Percentiles rank a stretch among this genome's conserved stretches.
These are phyloP conservation scores for Skeletonema grethae DNA, from an alignment of 108 stramenopile species.

Conservation along the genomic window DNA sequence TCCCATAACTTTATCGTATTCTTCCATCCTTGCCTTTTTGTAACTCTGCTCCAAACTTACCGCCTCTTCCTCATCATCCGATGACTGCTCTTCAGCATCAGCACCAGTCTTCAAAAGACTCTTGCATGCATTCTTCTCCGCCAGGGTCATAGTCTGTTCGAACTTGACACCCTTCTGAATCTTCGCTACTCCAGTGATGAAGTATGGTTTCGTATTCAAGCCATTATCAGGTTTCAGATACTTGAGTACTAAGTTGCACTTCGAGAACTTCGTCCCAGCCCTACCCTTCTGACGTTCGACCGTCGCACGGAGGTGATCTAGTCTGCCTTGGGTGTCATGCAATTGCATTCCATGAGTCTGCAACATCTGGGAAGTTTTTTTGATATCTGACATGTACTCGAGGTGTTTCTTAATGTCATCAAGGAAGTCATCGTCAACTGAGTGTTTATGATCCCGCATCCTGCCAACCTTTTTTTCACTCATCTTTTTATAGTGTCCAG, in stretches of 20 bases:
- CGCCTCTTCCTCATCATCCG: too few relatives aligned
- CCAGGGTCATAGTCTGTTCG: background rate
- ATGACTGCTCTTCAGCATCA: too few relatives aligned
- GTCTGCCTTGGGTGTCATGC: background rate
- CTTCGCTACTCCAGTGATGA: slow-evolving; percentile 13
- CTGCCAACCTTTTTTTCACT: background rate
- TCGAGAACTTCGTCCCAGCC: background rate
- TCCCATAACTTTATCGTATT: background rate
- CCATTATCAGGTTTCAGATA: slow-evolving; percentile 8
- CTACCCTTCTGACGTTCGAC: background rate
- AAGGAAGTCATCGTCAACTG: slow-evolving; percentile 1
- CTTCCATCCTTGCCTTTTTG: slow-evolving; percentile 9
- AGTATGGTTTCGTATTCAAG: slow-evolving; percentile 5
- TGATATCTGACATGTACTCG: slow-evolving; percentile 10
- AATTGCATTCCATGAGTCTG: background rate
- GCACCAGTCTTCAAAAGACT: background rate
- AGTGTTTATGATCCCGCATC: slow-evolving; percentile 8
- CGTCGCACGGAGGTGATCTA: slow-evolving; percentile 1
- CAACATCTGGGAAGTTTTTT: background rate
- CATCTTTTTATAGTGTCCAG: background rate
- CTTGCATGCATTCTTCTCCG: slow-evolving; percentile 10
- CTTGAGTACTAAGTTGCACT: background rate
- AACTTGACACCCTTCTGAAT: background rate
- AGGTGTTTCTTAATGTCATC: background rate
- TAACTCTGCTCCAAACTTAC: too few relatives aligned